Evolutionary conservation across 2,329 filamentous ascomycete species (phyloP), one percentile per base, ranked within the genome.

Genomic region (Fusarium sp.): DNA sequence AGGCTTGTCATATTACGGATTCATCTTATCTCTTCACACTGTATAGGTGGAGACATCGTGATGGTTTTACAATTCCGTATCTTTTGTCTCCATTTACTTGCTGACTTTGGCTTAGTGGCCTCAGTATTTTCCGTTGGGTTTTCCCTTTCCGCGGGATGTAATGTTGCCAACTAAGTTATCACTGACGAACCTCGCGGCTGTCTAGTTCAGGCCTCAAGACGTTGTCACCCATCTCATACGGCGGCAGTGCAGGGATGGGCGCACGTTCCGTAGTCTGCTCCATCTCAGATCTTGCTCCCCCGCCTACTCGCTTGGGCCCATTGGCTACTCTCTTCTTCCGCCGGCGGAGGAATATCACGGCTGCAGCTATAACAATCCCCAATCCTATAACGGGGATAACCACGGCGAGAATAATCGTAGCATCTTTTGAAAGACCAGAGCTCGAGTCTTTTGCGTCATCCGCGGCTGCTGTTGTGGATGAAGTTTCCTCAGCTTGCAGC

Each of bases 221-320:
- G 20, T 24, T 7, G 3, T 51, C 6, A 7, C 9, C 48, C 6
- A 51, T 35, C 22, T 51, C 48, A 11, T 51, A 51, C 3, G 48
- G 31, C 7, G 48, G 22, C 2, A 13, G 3, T 11, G 15, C 17
- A 20, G n/a, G 4, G 2, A 5, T 3, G 11, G 17, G 8, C 17
- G 8, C 12, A 1, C 1, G 3, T 5, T 12, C 48, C 9, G n/a
- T 15, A 15, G 12, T 15, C 8, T 26, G 31, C 17, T 7, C 31
- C 17, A 35, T 35, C 12, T 26, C 17, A 20, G 31, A 10, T 24
- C 48, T 26, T 20, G 0, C 5, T 6, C 48, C 33, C 13, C 33
- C 33, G 2, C 13, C 12, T 6, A 13, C 13, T 33, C 2, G 33
- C 12, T 14, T 33, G 5, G 33, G 12, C 33, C 12, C 12, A 5